phyloP scores from a whole-genome alignment of 2,329 filamentous ascomycete genomes.

The Ilyonectria destructans region DNA sequence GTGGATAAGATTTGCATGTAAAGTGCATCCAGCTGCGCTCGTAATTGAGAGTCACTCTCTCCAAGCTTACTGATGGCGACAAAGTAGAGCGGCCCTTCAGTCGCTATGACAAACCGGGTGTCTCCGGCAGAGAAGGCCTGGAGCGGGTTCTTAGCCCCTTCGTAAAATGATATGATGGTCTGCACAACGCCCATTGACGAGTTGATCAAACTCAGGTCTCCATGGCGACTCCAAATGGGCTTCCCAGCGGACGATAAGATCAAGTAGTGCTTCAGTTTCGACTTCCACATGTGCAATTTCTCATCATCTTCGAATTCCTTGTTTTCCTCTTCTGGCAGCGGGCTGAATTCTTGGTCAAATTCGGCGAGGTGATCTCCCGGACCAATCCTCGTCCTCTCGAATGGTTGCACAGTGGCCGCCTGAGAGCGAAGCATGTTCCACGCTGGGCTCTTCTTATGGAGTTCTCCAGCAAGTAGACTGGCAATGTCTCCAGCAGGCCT shows the following conservation, averaged over 20 bases:
- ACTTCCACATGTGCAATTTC: constrained; percentile 84
- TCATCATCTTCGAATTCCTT: constrained; percentile 66
- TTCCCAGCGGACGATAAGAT: constrained; percentile 97
- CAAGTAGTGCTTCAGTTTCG: constrained; percentile 96
- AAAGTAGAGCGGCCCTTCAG: constrained; percentile 90
- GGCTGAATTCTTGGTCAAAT: constrained; percentile 86
- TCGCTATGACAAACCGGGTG: constrained; percentile 88
- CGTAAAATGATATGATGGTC: constrained; percentile 97
- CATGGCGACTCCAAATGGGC: constrained; percentile 96
- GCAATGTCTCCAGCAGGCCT: constrained; percentile 81
- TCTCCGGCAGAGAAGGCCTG: constrained; percentile 90
- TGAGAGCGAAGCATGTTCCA: constrained; percentile 79
- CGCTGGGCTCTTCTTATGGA: constrained; percentile 76
- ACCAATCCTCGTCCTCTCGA: constrained; percentile 67
- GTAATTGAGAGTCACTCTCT: constrained; percentile 93
- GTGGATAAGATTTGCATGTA: constrained; percentile 99
- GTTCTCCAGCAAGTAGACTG: constrained; percentile 83
- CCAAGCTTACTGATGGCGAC: constrained; percentile 92
- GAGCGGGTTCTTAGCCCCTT: constrained; percentile 83
- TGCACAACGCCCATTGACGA: constrained; percentile 96
- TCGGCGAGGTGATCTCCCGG: constrained; percentile 72
- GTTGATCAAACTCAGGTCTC: constrained; percentile 90
- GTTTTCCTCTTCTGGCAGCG: constrained; percentile 72
- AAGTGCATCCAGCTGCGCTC: constrained; percentile 89
- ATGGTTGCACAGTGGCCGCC: constrained; percentile 72